These are phyloP conservation scores for Trametes cubensis DNA, from an alignment of 768 basidiomycete species.

Conservation along the genomic window DNA sequence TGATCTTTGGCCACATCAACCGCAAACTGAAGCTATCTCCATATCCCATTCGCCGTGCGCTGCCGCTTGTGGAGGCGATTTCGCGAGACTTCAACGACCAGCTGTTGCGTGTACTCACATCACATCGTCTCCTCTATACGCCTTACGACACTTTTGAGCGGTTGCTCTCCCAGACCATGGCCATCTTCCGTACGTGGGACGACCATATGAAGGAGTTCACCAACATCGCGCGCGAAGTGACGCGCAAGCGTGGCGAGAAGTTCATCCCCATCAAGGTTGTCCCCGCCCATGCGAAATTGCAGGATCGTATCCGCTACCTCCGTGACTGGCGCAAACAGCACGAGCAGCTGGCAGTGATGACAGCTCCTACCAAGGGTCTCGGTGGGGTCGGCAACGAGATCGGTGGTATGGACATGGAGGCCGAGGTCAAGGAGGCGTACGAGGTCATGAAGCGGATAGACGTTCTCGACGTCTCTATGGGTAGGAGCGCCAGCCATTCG, in stretches of 20 bases:
- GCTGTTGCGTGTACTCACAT: constrained; percentile 85
- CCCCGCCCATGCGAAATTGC: constrained; percentile 88
- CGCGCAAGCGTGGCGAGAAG: constrained; percentile 83
- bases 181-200: constrained; percentile 66
- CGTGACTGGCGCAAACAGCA: constrained; percentile 96
- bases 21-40: constrained; percentile 95
- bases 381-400: constrained; percentile 73
- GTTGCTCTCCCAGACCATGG: constrained; percentile 71
- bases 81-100: constrained; percentile 97
- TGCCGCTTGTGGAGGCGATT: constrained; percentile 97
- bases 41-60: constrained; percentile 93
- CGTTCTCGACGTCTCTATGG: constrained; percentile 90
- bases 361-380: constrained; percentile 88
- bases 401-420: constrained; percentile 96
- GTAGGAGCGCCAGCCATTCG: constrained; percentile 45
- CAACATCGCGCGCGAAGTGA: constrained; percentile 82
- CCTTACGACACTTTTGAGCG: constrained; percentile 95
- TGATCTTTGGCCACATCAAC: constrained; percentile 93
- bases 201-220: constrained; percentile 68
- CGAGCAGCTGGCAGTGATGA: constrained; percentile 97
- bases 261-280: constrained; percentile 97
- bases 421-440: constrained; percentile 94
- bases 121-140: constrained; percentile 89
- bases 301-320: constrained; percentile 85
- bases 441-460: constrained; percentile 97